These are phyloP conservation scores for Daphne laureola DNA, from an alignment of 441 rosid species.

Conservation along the genomic window DNA sequence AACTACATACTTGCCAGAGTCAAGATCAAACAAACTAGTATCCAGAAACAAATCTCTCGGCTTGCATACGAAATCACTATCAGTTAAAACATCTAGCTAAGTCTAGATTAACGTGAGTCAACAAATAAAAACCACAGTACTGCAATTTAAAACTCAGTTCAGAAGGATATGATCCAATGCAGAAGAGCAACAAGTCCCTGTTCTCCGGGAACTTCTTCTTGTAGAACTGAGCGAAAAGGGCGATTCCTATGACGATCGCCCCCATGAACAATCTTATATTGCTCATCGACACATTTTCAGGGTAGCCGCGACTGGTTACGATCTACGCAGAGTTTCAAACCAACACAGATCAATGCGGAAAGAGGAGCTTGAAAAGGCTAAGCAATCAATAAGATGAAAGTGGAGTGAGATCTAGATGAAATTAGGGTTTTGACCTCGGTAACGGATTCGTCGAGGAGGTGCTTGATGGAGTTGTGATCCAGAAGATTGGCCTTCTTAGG, in stretches of 20 bases:
- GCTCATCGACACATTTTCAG: conserved; percentile 83
- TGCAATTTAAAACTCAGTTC: background rate
- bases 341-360: no score
- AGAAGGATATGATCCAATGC: conserved; percentile 89
- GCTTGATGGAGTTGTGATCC: conserved; percentile 92
- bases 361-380: background rate
- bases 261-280: conserved; percentile 68
- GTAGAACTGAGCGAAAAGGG: conserved; percentile 93
- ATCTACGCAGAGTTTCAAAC: conserved; percentile 30
- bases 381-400: no score
- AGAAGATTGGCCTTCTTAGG: conserved; percentile 78
- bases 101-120: background rate
- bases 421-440: conserved; percentile 50
- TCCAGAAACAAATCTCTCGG: conserved; percentile 1
- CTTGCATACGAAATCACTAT: background rate
- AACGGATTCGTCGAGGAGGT: conserved; percentile 84
- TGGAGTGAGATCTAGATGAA: conserved; percentile 9
- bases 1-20: conserved; percentile 80
- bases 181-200: conserved; percentile 65
- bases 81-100: background rate
- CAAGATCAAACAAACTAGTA: conserved; percentile 28
- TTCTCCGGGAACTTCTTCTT: conserved; percentile 96
- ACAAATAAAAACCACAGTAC: conserved; percentile 9
- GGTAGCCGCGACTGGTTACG: conserved; percentile 71
- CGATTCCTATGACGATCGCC: conserved; percentile 49